Evolutionary conservation across 2,329 filamentous ascomycete species (phyloP).

Genomic region (Herpotrichia juniperi): DNA sequence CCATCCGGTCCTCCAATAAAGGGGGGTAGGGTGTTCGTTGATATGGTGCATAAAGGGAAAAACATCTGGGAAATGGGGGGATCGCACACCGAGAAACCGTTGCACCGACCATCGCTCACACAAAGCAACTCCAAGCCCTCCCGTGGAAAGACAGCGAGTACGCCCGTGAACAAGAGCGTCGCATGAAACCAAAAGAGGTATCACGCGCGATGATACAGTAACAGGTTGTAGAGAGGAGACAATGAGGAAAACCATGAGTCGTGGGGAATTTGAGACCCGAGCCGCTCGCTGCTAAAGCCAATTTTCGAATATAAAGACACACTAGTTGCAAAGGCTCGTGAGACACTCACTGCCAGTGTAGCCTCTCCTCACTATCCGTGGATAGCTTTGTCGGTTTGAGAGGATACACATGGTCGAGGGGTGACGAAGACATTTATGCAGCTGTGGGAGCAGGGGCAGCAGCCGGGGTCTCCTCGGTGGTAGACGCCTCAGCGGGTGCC

Average conservation of each 20-base stretch:
- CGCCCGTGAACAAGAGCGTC: conserved; percentile 13
- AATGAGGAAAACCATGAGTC: conserved; percentile 47
- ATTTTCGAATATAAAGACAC: conserved; percentile 48
- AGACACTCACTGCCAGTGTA: conserved; percentile 44
- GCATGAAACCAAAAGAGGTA: conserved; percentile 23
- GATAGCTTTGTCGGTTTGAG: conserved; percentile 39
- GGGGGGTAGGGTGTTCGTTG: conserved; percentile 26
- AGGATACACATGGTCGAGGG: conserved; percentile 41
- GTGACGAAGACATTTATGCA: conserved; percentile 38
- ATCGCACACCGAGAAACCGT: conserved; percentile 39
- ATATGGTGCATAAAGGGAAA: conserved; percentile 30
- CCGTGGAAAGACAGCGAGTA: conserved; percentile 23
- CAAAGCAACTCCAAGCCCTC: not conserved
- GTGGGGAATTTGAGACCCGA: conserved; percentile 47
- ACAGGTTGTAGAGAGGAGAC: conserved; percentile 30
- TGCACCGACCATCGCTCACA: conserved; percentile 28
- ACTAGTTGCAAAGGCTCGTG: conserved; percentile 47
- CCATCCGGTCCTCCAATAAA: conserved; percentile 26
- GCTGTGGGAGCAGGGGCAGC: conserved; percentile 39
- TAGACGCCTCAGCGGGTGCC: conserved; percentile 42
- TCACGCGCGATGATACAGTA: conserved; percentile 25
- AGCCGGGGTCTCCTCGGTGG: conserved; percentile 35
- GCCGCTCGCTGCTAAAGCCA: conserved; percentile 48
- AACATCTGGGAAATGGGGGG: conserved; percentile 36
- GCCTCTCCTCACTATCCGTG: conserved; percentile 37